Evolutionary conservation across 352 stramenopile species (phyloP), one percentile per base, ranked within the genome.

Genomic region (Phytopythium litorale): DNA sequence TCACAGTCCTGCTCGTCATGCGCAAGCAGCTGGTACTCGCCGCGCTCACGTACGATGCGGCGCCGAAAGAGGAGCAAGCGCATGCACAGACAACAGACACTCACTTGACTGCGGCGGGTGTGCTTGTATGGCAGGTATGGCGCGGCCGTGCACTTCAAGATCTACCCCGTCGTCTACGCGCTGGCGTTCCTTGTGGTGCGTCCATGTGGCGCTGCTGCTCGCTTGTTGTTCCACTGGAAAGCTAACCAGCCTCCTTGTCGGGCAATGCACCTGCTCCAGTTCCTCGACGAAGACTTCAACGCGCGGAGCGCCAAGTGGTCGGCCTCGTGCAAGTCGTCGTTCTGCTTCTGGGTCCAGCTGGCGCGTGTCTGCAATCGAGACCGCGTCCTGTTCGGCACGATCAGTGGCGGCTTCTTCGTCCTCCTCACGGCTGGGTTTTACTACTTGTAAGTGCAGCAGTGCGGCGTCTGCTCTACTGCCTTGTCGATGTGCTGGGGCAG

Each of bases 101-200:
- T 32, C 9, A 51, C 18, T 53, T 38, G 38, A 28, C 43, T 51
- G 15, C 2, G 16, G 9, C 33, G 28, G 45, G 25, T 35, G 38
- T 46, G 32, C 35, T 15, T 50, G 18, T 13, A 2, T 19, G 50
- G 4, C 66, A 98, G 72, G 70, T 97, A 98, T 75, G 97, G 96
- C 5, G 82, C 98, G 38, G 97, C 95, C 0, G 95, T 99, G 35
- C 97, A 99, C 72, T 91, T 98, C 67, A 98, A 99, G 73, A 96
- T 99, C 18, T 99, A 99, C 68, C 98, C 98, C 7, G 97, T 99
- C 38, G 97, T 99, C 64, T 99, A 99, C 69, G 88, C 84, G 25
- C 73, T 96, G 49, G 78, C 87, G 13, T 91, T 95, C 59, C 78
- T 97, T 11, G 84, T 96, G 68, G 87, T 94, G 87, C 53, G 66